Evolutionary conservation across 116 monocot species (phyloP).

Genomic region (Phalaenopsis hybrid): DNA sequence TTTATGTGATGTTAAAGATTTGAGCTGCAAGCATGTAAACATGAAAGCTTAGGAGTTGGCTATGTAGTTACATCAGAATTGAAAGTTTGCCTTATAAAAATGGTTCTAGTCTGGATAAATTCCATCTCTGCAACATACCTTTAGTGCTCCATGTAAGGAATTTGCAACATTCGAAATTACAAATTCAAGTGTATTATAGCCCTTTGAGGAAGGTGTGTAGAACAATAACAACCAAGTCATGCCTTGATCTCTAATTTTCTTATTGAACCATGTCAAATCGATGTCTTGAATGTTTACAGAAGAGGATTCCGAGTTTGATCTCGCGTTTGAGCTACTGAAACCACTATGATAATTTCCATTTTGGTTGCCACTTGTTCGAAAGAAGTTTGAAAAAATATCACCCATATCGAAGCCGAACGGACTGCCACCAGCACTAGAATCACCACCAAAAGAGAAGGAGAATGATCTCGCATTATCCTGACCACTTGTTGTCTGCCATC

Average conservation of each 20-base stretch:
- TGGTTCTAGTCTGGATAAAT: too few species aligned
- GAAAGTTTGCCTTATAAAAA: too few species aligned
- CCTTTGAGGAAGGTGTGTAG: slow-evolving; percentile 42
- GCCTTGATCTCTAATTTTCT: slow-evolving; percentile 59
- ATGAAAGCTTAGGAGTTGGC: too few species aligned
- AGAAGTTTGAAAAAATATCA: slow-evolving; percentile 72
- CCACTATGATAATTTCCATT: slow-evolving; percentile 27
- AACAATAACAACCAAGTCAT: slow-evolving; percentile 81
- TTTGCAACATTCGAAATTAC: slow-evolving; percentile 48
- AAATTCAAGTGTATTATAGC: slow-evolving; percentile 48
- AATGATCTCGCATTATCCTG: slow-evolving; percentile 52
- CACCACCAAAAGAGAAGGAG: slow-evolving; percentile 81
- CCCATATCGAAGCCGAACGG: slow-evolving; percentile 60
- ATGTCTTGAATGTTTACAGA: slow-evolving; percentile 30
- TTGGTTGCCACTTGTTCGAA: slow-evolving; percentile 37
- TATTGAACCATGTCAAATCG: slow-evolving; percentile 43
- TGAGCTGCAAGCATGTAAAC: too few species aligned
- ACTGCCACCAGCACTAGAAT: slow-evolving; percentile 27
- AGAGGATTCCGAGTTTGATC: slow-evolving; percentile 26
- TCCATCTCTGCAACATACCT: slow-evolving; percentile 26
- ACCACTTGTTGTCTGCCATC: slow-evolving; percentile 43
- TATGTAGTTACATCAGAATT: too few species aligned
- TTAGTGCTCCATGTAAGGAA: slow-evolving; percentile 65
- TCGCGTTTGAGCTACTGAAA: slow-evolving; percentile 25
- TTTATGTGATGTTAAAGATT: too few species aligned